Base-by-base conservation (phyloP, 2,329 filamentous ascomycete species). In the Epichloe sp. region DNA sequence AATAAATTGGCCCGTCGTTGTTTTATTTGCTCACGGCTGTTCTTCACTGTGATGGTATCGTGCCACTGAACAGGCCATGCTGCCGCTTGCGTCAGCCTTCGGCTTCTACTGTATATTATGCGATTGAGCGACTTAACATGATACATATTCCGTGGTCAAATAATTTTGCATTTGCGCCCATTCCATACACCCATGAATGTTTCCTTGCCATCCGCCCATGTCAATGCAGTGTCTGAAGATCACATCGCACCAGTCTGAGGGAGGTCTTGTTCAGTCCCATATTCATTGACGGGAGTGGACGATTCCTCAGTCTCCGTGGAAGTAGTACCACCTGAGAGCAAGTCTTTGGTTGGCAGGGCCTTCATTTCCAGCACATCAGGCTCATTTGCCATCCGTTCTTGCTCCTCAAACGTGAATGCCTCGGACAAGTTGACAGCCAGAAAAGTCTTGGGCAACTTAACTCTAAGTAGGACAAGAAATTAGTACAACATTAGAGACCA, bases 401-500 rank as follows among this genome's bases (percentile, higher is more conserved):
- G 69, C 52, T 77, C 73, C 55, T 80, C 77, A 56, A 80, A 80
- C 0, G 72, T 75, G 56, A 82, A 82, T 3, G 78, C 77, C 52
- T 82, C 78, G 7, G 78, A 82, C 10, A 83, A 64, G 58, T 83
- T 83, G 54, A 83, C 77, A 3, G 80, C 79, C 44, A 82, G 67
- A 63, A 83, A 83, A 1, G 77, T 81, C 67, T 83, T 83, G 49
- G 80, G 80, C 12, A 83, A 62, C 68, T 83, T 83, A 57, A 83
- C 80, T 62, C 79, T 82, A 57, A 35, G 57, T n/a, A 53, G 5
- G 38, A 37, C 19, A 14, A 15, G 8, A 5, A 21, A 11, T 48
- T 42, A 48, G 47, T 19, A 31, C 31, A 11, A 11, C 31, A 31
- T 11, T 19, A n/a, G 23, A 19, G 12, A 34, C 38, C 12, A 0